Evolutionary conservation across 148 eudicot species (phyloP), one percentile per base, ranked within the genome.

Genomic region (Rhododendron ferrugineum): DNA sequence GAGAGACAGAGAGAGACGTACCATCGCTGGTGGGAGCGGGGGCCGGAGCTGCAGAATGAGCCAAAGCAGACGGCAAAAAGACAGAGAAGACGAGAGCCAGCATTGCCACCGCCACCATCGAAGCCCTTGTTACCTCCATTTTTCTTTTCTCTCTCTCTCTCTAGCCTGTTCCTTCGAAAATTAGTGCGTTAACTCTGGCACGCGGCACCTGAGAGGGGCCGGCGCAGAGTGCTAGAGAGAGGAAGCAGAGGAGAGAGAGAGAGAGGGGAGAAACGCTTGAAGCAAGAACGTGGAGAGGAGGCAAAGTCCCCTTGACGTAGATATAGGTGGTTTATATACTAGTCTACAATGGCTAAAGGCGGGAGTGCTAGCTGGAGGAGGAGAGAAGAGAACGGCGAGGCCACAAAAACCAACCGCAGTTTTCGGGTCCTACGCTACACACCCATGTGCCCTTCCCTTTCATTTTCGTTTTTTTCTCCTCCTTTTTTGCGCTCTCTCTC

Each of bases 11-110:
- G 22, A 64, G 22, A 32, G 32, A 81, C 18, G 70, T 87, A 92
- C 94, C 94, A 42, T 92, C 94, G 66, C 88, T 90, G 79, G 90
- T 74, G 37, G 94, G 91, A 54, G 92, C 86, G 76, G 93, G 91
- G 60, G 90, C 88, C 20, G 94, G 92, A 66, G 92, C 85, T 20
- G 84, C 66, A 58, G 90, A 92, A 54, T 90, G 89, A 88, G 91
- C 91, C 84, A 89, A 11, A 22, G 73, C 76, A 22, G 84, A 40
- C 18, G 85, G 85, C 44, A 32, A 60, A 40, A 50, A 37, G 32
- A 85, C 72, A 22, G 93, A 81, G 62, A 92, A 88, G 64, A 92
- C 84, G 79, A 92, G 87, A 72, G 90, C 86, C 54, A 89, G 60
- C 84, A 92, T 87, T 60, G 86, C 91, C 70, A 89, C 87, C 10